These are phyloP conservation scores for Solanum hybrid DNA, from an alignment of 305 asterid genomes.

Conservation along the genomic window DNA sequence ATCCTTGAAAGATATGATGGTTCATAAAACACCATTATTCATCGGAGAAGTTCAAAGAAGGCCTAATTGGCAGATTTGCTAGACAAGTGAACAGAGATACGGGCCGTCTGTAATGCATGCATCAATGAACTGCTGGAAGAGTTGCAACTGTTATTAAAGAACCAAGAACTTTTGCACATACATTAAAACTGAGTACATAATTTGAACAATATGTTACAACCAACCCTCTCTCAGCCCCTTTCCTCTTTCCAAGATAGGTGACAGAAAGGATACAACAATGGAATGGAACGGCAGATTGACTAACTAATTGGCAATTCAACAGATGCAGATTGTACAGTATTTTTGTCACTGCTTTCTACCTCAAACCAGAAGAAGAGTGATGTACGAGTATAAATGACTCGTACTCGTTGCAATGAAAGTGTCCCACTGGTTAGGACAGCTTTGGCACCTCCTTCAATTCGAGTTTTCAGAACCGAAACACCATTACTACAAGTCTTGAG, in stretches of 20 bases:
- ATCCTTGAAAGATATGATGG: neutral
- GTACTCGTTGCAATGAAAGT: conserved; percentile 68
- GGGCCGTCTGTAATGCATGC: neutral
- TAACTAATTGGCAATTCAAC: conserved; percentile 1
- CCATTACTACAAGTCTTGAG: conserved; percentile 29
- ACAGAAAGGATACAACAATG: neutral
- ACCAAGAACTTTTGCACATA: neutral
- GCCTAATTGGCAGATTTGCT: neutral
- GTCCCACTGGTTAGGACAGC: conserved; percentile 88
- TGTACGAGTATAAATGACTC: conserved; percentile 72
- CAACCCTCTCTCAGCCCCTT: neutral
- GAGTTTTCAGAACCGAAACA: conserved; percentile 65
- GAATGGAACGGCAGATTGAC: neutral
- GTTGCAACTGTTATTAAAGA: neutral
- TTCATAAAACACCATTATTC: neutral
- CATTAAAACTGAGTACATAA: neutral
- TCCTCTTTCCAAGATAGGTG: neutral
- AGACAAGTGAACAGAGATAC: neutral
- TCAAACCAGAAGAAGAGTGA: conserved; percentile 83
- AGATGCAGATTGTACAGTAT: neutral
- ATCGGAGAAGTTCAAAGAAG: neutral
- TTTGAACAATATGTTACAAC: neutral
- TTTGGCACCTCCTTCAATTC: conserved; percentile 94
- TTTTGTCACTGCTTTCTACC: conserved; percentile 31
- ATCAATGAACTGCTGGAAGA: neutral